Percentiles rank a stretch among this genome's conserved stretches.
Evolutionary conservation across 1,139 yeast species (phyloP).

Genomic region (Keqinozyma sinolaborantium): DNA sequence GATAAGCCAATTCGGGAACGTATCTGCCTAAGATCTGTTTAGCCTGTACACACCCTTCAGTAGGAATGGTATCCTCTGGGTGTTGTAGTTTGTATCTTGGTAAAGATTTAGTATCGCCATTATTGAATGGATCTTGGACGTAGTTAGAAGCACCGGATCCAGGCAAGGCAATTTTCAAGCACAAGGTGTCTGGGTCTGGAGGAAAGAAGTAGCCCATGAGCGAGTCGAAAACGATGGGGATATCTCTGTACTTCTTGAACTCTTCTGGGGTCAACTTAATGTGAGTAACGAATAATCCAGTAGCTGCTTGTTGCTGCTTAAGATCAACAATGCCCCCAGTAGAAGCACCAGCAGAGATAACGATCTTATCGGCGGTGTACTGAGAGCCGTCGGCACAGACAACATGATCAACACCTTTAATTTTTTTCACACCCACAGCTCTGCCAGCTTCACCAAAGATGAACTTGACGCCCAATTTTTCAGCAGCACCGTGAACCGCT

Average conservation of each 20-base stretch:
- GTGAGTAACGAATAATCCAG: constrained; percentile 34
- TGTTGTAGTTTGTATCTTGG: constrained; percentile 30
- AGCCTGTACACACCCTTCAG: constrained; percentile 7
- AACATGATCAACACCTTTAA: constrained; percentile 11
- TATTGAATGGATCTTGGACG: constrained; percentile 18
- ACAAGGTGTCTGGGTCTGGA: constrained; percentile 29
- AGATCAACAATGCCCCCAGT: constrained; percentile 25
- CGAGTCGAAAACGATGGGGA: constrained; percentile 32
- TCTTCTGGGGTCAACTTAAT: constrained; percentile 23
- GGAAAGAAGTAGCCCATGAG: constrained; percentile 40
- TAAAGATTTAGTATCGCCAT: constrained; percentile 16
- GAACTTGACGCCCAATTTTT: constrained; percentile 24
- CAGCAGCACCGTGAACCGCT: constrained; percentile 17
- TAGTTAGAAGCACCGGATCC: constrained; percentile 29
- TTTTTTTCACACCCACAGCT: constrained; percentile 11
- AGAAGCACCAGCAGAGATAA: constrained; percentile 29
- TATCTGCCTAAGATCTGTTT: constrained; percentile 9
- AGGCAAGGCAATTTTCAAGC: constrained; percentile 36
- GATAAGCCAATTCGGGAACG: constrained; percentile 35
- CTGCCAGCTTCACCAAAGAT: constrained; percentile 20
- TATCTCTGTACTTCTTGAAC: constrained; percentile 18
- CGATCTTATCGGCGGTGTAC: constrained; percentile 23
- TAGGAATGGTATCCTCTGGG: constrained; percentile 35
- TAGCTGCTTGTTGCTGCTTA: constrained; percentile 29
- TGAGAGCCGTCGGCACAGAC: constrained; percentile 16